A percentile compares a stretch with the other conserved stretches of the same genome.
These are phyloP conservation scores for Aegilops sharonensis DNA, from an alignment of 176 grass and related monocot genomes.

Conservation along the genomic window DNA sequence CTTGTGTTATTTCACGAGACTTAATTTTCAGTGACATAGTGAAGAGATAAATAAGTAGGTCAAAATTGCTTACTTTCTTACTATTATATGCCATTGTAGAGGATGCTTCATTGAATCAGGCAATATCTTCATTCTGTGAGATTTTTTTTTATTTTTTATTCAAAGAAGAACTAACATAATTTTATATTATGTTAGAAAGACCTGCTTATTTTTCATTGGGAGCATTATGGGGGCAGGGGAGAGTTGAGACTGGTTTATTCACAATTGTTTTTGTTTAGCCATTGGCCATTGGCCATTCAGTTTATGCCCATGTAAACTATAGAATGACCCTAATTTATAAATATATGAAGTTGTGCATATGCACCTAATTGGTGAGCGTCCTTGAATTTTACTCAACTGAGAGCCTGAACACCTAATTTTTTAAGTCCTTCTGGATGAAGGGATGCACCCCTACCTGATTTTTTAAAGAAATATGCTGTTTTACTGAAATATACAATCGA, in stretches of 20 bases:
- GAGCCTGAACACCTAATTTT: neutral
- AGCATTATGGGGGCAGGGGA: neutral
- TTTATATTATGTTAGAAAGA: neutral
- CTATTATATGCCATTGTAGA: constrained; percentile 14
- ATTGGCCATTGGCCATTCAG: neutral
- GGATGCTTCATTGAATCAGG: neutral
- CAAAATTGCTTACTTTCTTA: neutral
- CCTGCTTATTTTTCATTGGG: neutral
- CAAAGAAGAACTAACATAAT: neutral
- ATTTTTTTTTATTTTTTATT: neutral
- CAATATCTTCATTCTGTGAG: constrained; percentile 9
- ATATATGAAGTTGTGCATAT: neutral
- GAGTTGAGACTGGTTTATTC: neutral
- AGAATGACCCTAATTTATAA: neutral
- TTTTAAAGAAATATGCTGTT: neutral
- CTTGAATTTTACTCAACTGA: constrained; percentile 7
- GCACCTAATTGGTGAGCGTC: neutral
- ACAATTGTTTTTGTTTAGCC: neutral
- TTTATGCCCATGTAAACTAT: neutral
- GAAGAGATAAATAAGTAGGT: constrained; percentile 10
- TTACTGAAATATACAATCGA: neutral
- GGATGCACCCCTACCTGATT: neutral
- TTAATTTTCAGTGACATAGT: neutral
- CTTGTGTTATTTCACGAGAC: neutral
- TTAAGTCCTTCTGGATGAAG: neutral